Percentiles rank a stretch among this genome's conserved stretches.
Conservation (phyloP, 2,329 filamentous ascomycete genomes). For the Macrophomina phaseolina region DNA sequence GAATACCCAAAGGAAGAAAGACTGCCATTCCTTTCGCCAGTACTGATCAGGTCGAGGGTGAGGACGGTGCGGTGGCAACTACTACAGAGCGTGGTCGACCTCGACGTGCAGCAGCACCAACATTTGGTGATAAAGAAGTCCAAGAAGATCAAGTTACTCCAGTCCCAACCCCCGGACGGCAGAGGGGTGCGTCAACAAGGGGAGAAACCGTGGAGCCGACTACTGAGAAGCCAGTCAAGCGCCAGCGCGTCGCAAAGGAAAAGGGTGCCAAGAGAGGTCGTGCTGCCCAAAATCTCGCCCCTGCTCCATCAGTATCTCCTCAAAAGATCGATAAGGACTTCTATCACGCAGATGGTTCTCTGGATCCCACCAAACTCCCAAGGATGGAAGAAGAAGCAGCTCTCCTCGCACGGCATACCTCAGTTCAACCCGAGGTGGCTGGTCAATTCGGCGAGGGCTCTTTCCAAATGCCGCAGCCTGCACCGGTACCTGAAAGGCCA, state of each 20-base stretch:
- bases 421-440: constrained; percentile 23
- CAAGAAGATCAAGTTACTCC: constrained; percentile 56
- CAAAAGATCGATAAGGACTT: constrained; percentile 28
- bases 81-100: constrained; percentile 57
- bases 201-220: constrained; percentile 30
- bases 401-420: constrained; percentile 1
- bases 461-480: constrained; percentile 30
- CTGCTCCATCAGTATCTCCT: constrained; percentile 37
- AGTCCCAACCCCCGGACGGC: constrained; percentile 64
- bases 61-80: constrained; percentile 42
- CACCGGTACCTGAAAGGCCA: constrained; percentile 18
- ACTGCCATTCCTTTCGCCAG: constrained; percentile 19
- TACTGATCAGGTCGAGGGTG: constrained; percentile 56
- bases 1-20: constrained; percentile 20
- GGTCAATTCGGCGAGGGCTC: constrained; percentile 55
- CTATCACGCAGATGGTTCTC: constrained; percentile 5
- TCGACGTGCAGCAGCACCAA: constrained; percentile 66
- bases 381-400: constrained; percentile 20
- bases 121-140: constrained; percentile 68
- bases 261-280: constrained; percentile 40
- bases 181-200: constrained; percentile 47
- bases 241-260: constrained; percentile 41
- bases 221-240: constrained; percentile 43
- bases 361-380: not conserved
- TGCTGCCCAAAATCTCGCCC: constrained; percentile 37